Conservation (phyloP, 176 grass and related monocot species). For the Lolium multiflorum region DNA sequence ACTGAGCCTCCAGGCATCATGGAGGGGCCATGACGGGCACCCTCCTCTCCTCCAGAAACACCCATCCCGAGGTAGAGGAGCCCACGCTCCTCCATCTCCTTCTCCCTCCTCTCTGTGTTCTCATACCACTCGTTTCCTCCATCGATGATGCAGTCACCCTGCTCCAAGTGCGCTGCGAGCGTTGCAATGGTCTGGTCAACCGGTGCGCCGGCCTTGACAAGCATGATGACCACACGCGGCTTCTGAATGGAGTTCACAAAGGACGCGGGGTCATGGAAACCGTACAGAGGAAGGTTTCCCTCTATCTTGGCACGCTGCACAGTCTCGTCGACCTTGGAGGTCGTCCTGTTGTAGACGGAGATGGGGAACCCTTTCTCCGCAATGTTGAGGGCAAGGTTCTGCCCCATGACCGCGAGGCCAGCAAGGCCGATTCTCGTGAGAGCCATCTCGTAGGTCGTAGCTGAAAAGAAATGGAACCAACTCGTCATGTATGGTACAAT, state of each 20-base stretch:
- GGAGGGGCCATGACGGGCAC: slow-evolving; percentile 72
- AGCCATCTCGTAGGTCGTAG: not conserved
- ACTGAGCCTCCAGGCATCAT: slow-evolving; percentile 78
- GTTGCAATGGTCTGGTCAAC: slow-evolving; percentile 87
- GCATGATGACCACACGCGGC: slow-evolving; percentile 78
- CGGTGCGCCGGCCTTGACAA: slow-evolving; percentile 82
- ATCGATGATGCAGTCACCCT: slow-evolving; percentile 78
- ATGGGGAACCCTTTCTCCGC: slow-evolving; percentile 89
- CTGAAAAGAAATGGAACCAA: not conserved
- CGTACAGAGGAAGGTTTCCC: slow-evolving; percentile 74
- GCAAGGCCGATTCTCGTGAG: slow-evolving; percentile 70
- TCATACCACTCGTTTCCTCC: slow-evolving; percentile 92
- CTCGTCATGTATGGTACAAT: not conserved
- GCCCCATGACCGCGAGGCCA: slow-evolving; percentile 80
- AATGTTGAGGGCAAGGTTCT: slow-evolving; percentile 85
- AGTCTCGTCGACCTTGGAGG: slow-evolving; percentile 84
- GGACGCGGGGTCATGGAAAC: slow-evolving; percentile 67
- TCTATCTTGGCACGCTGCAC: slow-evolving; percentile 66
- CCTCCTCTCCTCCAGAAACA: slow-evolving; percentile 83
- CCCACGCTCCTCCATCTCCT: slow-evolving; percentile 70
- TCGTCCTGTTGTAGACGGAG: slow-evolving; percentile 85
- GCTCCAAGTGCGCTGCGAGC: slow-evolving; percentile 69
- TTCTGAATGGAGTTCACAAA: slow-evolving; percentile 88
- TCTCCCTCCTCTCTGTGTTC: slow-evolving; percentile 92
- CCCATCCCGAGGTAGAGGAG: slow-evolving; percentile 87